Conservation (phyloP, 2,329 filamentous ascomycete genomes). For the Penicillium sclerotigenum region DNA sequence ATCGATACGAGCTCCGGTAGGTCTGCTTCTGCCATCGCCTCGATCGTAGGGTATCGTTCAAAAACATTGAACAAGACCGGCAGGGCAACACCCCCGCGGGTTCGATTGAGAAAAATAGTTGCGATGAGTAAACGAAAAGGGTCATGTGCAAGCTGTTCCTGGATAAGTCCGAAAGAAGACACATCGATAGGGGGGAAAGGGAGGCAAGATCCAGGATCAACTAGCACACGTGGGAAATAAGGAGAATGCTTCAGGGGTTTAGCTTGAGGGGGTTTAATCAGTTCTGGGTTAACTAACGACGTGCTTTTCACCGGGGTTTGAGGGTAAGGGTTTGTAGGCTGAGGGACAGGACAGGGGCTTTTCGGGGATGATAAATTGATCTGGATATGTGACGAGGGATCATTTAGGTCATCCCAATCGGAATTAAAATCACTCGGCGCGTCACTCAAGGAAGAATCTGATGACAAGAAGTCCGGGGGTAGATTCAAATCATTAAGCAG, state of each 20-base stretch:
- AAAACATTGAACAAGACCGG: constrained; percentile 71
- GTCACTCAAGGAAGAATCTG: constrained; percentile 38
- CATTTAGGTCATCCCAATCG: constrained; percentile 2
- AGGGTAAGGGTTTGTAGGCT: background rate
- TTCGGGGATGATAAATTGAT: background rate
- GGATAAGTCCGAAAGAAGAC: constrained; percentile 71
- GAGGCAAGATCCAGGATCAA: constrained; percentile 44
- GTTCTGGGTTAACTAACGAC: constrained; percentile 1
- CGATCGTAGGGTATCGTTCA: constrained; percentile 63
- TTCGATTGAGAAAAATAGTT: constrained; percentile 81
- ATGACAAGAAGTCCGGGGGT: constrained; percentile 19
- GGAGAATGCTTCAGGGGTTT: constrained; percentile 36
- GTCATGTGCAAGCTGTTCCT: constrained; percentile 71
- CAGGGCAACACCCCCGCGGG: constrained; percentile 68
- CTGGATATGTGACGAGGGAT: background rate
- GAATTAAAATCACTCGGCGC: constrained; percentile 31
- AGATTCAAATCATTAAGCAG: constrained; percentile 16
- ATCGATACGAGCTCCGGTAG: constrained; percentile 56
- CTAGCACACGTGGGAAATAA: constrained; percentile 40
- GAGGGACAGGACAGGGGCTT: background rate
- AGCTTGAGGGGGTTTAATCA: constrained; percentile 9
- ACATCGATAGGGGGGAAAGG: constrained; percentile 65
- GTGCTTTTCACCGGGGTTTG: constrained; percentile 5
- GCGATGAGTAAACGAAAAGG: constrained; percentile 80
- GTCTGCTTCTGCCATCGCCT: constrained; percentile 58